phyloP scores from a whole-genome alignment of 176 grass and related monocot genomes.

The Carex cristatella region DNA sequence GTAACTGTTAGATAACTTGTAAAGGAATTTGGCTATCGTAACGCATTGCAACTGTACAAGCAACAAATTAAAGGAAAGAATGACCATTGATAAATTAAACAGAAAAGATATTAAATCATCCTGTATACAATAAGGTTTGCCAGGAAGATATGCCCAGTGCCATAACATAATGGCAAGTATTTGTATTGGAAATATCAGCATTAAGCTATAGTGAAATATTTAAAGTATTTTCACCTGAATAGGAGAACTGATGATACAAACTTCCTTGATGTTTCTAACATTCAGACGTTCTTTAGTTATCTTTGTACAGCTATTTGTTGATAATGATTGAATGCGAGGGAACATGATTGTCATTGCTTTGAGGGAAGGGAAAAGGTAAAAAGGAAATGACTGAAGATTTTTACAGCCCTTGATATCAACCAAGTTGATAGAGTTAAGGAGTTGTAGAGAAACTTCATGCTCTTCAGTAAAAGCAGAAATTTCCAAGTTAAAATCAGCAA shows the following conservation, averaged over 20 bases:
- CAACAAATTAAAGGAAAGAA: background rate
- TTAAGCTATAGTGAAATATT: background rate
- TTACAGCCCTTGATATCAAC: rapidly evolving
- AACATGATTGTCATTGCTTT: background rate
- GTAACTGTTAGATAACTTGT: background rate
- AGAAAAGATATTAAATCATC: background rate
- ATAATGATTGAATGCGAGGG: background rate
- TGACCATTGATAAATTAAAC: background rate
- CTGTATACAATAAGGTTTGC: background rate
- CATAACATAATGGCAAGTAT: too few species aligned
- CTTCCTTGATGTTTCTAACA: background rate
- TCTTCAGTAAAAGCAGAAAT: background rate
- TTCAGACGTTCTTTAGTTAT: background rate
- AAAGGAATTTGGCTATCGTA: background rate
- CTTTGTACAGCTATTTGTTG: background rate
- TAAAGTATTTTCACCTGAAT: background rate
- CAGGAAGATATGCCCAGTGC: too few species aligned
- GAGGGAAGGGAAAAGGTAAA: conserved; percentile 8
- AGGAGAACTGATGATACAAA: background rate
- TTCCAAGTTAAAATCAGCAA: background rate
- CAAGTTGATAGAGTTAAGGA: conserved; percentile 14
- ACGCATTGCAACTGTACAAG: background rate
- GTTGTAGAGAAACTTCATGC: background rate
- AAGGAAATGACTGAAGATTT: background rate
- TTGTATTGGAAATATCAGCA: background rate